A percentile compares a stretch with the other conserved stretches of the same genome.
These are phyloP conservation scores for Cladosporium sp. DNA, from an alignment of 2,329 filamentous ascomycete genomes.

Conservation along the genomic window DNA sequence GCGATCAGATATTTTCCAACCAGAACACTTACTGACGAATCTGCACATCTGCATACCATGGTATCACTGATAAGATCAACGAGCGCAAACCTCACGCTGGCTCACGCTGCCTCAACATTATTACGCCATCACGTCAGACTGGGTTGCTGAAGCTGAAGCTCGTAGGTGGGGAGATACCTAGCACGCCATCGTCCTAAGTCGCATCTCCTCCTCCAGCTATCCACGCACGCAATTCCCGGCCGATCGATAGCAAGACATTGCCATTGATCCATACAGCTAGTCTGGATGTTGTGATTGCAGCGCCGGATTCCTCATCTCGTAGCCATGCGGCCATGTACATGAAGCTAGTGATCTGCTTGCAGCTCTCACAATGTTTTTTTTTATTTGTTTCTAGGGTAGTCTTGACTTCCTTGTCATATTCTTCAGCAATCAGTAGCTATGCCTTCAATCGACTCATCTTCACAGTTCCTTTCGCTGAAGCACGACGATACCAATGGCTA, in stretches of 20 bases:
- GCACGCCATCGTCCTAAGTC: conserved; percentile 12
- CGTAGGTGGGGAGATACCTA: conserved; percentile 2
- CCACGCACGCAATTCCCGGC: conserved; percentile 12
- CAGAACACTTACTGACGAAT: neutral
- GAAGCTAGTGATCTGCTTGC: conserved; percentile 5
- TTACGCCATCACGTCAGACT: conserved; percentile 8
- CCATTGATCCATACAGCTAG: neutral
- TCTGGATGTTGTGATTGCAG: conserved; percentile 12
- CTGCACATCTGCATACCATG: neutral
- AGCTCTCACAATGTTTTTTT: neutral
- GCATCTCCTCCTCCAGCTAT: conserved; percentile 1
- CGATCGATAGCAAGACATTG: neutral
- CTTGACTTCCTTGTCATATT: neutral
- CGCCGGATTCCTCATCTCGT: conserved; percentile 9
- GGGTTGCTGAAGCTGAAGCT: neutral
- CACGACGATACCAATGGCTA: conserved; percentile 6
- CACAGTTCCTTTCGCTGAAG: conserved; percentile 18
- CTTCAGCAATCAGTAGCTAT: neutral
- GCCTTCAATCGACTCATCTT: conserved; percentile 13
- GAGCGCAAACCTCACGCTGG: neutral
- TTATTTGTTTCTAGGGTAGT: neutral
- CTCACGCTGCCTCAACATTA: neutral
- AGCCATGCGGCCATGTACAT: neutral
- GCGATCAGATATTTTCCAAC: neutral
- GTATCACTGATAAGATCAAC: neutral